A percentile compares a stretch with the other conserved stretches of the same genome.
Conservation (phyloP, 2,329 filamentous ascomycete species). For the Phyllosticta paracitricarpa region DNA sequence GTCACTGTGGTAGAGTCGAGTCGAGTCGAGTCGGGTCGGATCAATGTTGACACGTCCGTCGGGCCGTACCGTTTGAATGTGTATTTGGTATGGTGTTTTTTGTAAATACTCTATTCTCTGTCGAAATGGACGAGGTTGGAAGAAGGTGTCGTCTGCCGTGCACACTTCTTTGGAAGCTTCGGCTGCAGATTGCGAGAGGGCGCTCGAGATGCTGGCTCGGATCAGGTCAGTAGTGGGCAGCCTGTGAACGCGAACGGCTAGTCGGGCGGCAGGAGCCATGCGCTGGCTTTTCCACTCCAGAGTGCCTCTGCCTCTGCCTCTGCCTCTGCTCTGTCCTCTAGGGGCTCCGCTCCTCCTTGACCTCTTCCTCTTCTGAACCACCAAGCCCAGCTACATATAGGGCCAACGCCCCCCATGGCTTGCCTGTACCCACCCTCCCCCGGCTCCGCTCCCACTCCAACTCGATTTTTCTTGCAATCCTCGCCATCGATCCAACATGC, state of each 20-base stretch:
- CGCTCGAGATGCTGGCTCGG: conserved; percentile 6
- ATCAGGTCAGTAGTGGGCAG: conserved; percentile 2
- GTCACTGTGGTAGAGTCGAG: not conserved
- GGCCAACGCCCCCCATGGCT: not conserved
- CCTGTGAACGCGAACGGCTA: conserved; percentile 6
- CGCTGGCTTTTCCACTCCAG: not conserved
- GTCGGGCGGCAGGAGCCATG: conserved; percentile 10
- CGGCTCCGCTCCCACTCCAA: not conserved
- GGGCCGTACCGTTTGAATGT: not conserved
- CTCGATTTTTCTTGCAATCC: not conserved
- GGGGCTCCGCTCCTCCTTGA: not conserved
- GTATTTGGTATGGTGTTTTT: too few species aligned
- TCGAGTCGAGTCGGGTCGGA: not conserved
- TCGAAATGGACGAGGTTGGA: too few species aligned
- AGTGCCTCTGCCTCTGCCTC: not conserved
- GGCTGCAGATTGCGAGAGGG: not conserved
- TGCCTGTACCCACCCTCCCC: too few species aligned
- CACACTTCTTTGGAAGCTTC: too few species aligned
- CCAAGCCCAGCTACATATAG: not conserved
- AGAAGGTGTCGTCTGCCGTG: too few species aligned
- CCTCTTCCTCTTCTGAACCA: not conserved
- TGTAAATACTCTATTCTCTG: too few species aligned
- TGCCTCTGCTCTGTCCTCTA: not conserved
- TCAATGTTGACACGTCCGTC: not conserved
- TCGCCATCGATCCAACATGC: not conserved